These are phyloP conservation scores for Botrytis pseudocinerea DNA, from an alignment of 2,329 filamentous ascomycete genomes.

Conservation along the genomic window DNA sequence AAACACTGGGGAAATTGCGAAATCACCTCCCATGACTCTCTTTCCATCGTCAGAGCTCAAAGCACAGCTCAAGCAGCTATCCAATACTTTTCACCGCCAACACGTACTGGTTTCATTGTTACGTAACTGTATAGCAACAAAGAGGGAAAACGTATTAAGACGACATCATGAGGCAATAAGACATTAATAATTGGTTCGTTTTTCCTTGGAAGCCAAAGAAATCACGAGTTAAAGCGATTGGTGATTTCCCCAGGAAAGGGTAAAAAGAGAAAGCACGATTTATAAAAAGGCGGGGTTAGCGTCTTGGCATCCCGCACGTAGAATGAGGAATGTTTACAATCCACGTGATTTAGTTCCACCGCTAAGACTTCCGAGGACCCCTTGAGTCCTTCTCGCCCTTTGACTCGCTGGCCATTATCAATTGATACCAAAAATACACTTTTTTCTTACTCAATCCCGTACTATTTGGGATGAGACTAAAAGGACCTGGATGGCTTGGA, in stretches of 20 bases:
- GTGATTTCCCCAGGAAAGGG: constrained; percentile 19
- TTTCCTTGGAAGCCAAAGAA: constrained; percentile 8
- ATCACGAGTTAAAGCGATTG: constrained; percentile 7
- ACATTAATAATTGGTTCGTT: constrained; percentile 13
- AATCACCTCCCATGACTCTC: constrained; percentile 19
- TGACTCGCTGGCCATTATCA: neutral
- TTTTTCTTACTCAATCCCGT: neutral
- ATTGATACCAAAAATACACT: neutral
- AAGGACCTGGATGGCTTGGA: neutral
- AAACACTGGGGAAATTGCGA: constrained; percentile 18
- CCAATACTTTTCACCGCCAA: constrained; percentile 23
- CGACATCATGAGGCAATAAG: constrained; percentile 16
- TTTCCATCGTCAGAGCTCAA: constrained; percentile 21
- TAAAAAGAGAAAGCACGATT: constrained; percentile 10
- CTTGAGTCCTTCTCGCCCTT: neutral
- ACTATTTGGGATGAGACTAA: neutral
- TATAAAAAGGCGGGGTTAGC: constrained; percentile 20
- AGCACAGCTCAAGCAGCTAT: constrained; percentile 9
- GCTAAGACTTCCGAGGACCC: neutral
- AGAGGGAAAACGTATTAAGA: neutral
- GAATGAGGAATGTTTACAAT: neutral
- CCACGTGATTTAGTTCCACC: neutral
- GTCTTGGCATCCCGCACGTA: constrained; percentile 6
- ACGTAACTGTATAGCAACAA: constrained; percentile 20
- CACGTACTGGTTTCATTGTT: constrained; percentile 21